Evolutionary conservation across 2,329 filamentous ascomycete genomes (phyloP).

Genomic region (Trichoderma arundinaceum): DNA sequence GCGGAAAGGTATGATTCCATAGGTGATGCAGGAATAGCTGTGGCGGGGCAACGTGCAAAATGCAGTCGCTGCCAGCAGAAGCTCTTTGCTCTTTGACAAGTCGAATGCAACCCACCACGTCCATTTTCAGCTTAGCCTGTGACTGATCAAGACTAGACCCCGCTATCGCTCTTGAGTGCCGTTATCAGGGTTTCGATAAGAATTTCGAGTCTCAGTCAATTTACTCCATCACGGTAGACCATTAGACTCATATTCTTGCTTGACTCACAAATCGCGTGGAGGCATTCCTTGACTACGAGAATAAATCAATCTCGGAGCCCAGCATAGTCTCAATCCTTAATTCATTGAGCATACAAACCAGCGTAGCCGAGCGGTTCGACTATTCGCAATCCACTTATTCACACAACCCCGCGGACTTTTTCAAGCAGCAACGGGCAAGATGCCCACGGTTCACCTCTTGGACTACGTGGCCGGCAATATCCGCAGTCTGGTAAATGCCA

Average conservation of each 20-base stretch:
- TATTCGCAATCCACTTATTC: conserved; percentile 8
- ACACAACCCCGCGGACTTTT: conserved; percentile 21
- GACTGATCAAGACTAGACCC: conserved; percentile 17
- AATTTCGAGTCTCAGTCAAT: conserved; percentile 20
- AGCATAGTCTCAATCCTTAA: not conserved
- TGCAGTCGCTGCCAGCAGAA: conserved; percentile 18
- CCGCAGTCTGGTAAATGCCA: conserved; percentile 93
- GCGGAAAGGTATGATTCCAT: not conserved
- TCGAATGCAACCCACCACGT: not conserved
- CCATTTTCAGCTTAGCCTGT: conserved; percentile 11
- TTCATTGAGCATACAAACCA: not conserved
- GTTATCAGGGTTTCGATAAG: conserved; percentile 28
- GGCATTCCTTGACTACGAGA: not conserved
- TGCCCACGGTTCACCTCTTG: conserved; percentile 78
- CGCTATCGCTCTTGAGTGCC: conserved; percentile 26
- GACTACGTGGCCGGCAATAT: conserved; percentile 97
- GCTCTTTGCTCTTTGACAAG: conserved; percentile 29
- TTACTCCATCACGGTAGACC: conserved; percentile 11
- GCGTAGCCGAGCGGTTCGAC: not conserved
- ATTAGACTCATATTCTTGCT: conserved; percentile 16
- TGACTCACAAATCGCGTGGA: conserved; percentile 22
- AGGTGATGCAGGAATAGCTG: conserved; percentile 5
- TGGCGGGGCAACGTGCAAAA: conserved; percentile 23
- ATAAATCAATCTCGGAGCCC: not conserved
- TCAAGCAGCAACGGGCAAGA: conserved; percentile 47